Evolutionary conservation across 116 monocot genomes (phyloP).

Genomic region (Posidonia oceanica): DNA sequence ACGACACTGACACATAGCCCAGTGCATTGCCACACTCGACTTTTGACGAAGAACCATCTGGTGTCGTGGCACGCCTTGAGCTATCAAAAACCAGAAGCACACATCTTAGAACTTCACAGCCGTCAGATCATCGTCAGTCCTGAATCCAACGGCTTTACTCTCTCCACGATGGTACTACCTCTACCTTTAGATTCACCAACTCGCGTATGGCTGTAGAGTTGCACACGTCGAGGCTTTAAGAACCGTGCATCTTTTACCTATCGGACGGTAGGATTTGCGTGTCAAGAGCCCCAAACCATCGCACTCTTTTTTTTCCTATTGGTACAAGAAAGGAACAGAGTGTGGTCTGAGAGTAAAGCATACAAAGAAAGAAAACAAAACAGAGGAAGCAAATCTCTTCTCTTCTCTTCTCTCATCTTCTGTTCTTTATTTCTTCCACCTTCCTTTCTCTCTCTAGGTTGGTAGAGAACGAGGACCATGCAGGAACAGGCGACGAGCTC

Average conservation of each 20-base stretch:
- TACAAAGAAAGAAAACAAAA: too few species aligned
- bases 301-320: slow-evolving; percentile 2
- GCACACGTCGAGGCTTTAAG: background rate
- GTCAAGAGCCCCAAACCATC: background rate
- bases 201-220: background rate
- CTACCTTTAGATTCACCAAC: slow-evolving; percentile 1
- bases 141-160: slow-evolving; percentile 20
- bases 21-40: too few species aligned
- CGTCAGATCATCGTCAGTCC: background rate
- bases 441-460: background rate
- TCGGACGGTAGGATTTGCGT: background rate
- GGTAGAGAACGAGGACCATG: slow-evolving; percentile 8
- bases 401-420: slow-evolving; percentile 1
- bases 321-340: background rate
- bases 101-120: background rate
- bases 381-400: background rate
- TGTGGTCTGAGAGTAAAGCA: background rate
- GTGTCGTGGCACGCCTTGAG: too few species aligned
- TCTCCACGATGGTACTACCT: background rate
- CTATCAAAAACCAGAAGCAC: too few species aligned
- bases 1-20: too few species aligned
- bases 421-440: background rate
- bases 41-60: too few species aligned
- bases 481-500: slow-evolving; percentile 56
- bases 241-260: background rate